A percentile compares a stretch with the other conserved stretches of the same genome.
Conservation (phyloP, 1,284 basidiomycete genomes). For the Boletus smithii region DNA sequence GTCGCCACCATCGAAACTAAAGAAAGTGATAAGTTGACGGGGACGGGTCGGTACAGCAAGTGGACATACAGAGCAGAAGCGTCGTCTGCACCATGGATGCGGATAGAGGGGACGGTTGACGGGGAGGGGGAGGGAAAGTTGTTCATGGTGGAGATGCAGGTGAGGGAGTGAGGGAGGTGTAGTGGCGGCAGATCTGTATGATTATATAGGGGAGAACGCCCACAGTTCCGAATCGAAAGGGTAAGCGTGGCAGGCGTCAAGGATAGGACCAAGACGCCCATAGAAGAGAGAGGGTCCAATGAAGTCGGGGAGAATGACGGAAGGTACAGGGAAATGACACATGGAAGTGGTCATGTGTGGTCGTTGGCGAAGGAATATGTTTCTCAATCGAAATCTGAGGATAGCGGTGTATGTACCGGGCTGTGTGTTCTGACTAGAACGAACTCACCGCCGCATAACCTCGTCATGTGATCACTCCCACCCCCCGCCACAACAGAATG, state of each 20-base stretch:
- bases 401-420: not conserved
- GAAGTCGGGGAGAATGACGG: not conserved
- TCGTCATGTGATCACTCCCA: conserved; percentile 13
- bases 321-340: not conserved
- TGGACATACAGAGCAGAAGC: conserved; percentile 14
- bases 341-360: not conserved
- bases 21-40: conserved; percentile 11
- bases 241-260: conserved; percentile 16
- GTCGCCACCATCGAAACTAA: conserved; percentile 11
- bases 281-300: not conserved
- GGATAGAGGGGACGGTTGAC: conserved; percentile 18
- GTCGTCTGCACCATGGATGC: conserved; percentile 14
- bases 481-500: too few species aligned
- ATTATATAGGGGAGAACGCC: conserved; percentile 25
- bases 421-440: conserved; percentile 16
- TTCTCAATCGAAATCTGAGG: conserved; percentile 14
- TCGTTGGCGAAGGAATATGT: not conserved
- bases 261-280: conserved; percentile 16
- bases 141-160: conserved; percentile 13
- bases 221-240: conserved; percentile 7
- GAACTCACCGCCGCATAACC: too few species aligned
- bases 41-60: conserved; percentile 3
- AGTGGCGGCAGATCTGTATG: not conserved
- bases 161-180: conserved; percentile 3
- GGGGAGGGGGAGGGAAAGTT: conserved; percentile 1